Conservation (phyloP, 352 stramenopile species). For the Globisporangium megalacanthum region DNA sequence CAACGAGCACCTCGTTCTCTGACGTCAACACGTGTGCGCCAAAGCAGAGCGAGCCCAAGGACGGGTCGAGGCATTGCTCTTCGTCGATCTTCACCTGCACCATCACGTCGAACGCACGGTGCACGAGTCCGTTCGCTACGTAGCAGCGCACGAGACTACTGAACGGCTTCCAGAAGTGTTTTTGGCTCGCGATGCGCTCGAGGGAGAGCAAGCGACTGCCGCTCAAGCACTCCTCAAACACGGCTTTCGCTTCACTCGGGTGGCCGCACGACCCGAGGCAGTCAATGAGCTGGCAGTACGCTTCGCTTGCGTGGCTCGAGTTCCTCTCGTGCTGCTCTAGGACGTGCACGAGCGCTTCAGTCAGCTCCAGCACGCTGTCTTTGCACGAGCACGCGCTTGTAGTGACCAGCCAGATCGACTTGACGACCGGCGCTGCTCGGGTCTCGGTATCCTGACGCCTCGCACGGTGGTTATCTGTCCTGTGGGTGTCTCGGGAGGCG, state of each 20-base stretch:
- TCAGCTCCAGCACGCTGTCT: slow-evolving; percentile 16
- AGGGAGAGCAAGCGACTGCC: slow-evolving; percentile 23
- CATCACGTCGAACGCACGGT: slow-evolving; percentile 40
- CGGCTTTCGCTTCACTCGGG: slow-evolving; percentile 33
- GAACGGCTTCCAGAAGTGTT: slow-evolving; percentile 35
- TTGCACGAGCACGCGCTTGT: slow-evolving; percentile 25
- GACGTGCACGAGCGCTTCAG: slow-evolving; percentile 17
- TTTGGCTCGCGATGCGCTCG: slow-evolving; percentile 18
- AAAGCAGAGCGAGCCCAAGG: slow-evolving; percentile 24
- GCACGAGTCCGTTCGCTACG: slow-evolving; percentile 34
- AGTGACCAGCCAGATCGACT: slow-evolving; percentile 37
- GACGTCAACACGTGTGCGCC: slow-evolving; percentile 24
- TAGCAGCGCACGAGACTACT: slow-evolving; percentile 36
- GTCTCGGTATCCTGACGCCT: slow-evolving; percentile 1
- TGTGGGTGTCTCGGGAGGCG: slow-evolving; percentile 1
- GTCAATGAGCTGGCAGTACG: slow-evolving; percentile 38
- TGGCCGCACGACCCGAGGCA: slow-evolving; percentile 28
- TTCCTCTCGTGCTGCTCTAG: slow-evolving; percentile 17
- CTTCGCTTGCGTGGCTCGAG: slow-evolving; percentile 15
- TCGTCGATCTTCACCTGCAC: slow-evolving; percentile 36
- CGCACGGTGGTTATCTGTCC: background rate
- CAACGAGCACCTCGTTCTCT: slow-evolving; percentile 28
- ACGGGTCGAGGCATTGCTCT: slow-evolving; percentile 32
- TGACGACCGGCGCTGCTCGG: slow-evolving; percentile 12
- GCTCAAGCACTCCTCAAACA: slow-evolving; percentile 45